These are phyloP conservation scores for Phytopythium vexans DNA, from an alignment of 352 stramenopile genomes.

Conservation along the genomic window DNA sequence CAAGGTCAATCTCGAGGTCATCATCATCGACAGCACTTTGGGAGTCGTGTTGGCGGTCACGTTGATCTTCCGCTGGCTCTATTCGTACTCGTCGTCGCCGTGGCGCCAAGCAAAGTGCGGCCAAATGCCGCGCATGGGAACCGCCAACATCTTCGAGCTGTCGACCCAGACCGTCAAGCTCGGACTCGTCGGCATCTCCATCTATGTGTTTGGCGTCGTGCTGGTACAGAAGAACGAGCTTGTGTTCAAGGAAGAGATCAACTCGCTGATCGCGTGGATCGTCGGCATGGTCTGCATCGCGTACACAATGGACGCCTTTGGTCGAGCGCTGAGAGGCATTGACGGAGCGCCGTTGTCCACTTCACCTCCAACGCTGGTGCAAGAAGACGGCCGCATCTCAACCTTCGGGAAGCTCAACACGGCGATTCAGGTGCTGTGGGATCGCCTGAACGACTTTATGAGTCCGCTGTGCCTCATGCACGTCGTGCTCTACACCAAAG, in stretches of 20 bases:
- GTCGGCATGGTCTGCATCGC: slow-evolving; percentile 20
- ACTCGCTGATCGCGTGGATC: slow-evolving; percentile 19
- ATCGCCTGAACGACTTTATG: slow-evolving; percentile 30
- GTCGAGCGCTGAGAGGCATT: slow-evolving; percentile 14
- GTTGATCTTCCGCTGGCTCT: slow-evolving; percentile 17
- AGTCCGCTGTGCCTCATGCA: slow-evolving; percentile 22
- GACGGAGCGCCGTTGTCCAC: slow-evolving; percentile 9
- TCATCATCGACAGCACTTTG: slow-evolving; percentile 17
- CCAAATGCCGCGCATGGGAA: not conserved
- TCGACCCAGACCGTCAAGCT: slow-evolving; percentile 8
- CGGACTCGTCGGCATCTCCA: slow-evolving; percentile 10
- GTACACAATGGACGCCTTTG: slow-evolving; percentile 18
- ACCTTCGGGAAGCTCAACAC: slow-evolving; percentile 20
- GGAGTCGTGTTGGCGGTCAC: slow-evolving; percentile 12
- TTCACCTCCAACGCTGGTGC: slow-evolving; percentile 10
- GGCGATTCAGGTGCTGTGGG: slow-evolving; percentile 27
- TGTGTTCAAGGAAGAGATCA: slow-evolving; percentile 16
- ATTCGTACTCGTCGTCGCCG: slow-evolving; percentile 16
- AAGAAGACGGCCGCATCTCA: slow-evolving; percentile 7
- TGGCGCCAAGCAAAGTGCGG: not conserved
- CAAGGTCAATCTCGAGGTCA: slow-evolving; percentile 9
- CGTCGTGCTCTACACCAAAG: slow-evolving; percentile 17
- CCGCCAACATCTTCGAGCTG: not conserved
- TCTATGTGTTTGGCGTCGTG: slow-evolving; percentile 18
- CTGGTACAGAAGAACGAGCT: slow-evolving; percentile 14